Evolutionary conservation across 2,329 filamentous ascomycete species (phyloP).

Genomic region (Arthrobotrys entomopaga): DNA sequence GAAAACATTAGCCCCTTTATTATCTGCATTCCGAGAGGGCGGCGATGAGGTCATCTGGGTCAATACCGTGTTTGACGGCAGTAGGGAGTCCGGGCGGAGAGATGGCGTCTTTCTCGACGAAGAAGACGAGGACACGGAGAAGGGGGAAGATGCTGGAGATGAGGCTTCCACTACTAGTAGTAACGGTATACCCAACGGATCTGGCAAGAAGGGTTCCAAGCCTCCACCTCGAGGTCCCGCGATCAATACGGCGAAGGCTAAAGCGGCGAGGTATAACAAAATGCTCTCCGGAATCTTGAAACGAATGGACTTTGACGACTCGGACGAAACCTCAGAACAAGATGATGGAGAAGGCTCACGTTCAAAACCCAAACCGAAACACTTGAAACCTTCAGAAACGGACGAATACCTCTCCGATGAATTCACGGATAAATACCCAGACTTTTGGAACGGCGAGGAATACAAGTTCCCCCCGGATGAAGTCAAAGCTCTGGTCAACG

Average conservation of each 20-base stretch:
- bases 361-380: neutral
- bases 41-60: slow-evolving; percentile 85
- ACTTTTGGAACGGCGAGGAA: slow-evolving; percentile 30
- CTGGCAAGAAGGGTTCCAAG: neutral
- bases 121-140: slow-evolving; percentile 59
- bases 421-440: slow-evolving; percentile 30
- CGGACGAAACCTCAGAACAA: neutral
- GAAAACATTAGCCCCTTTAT: slow-evolving; percentile 73
- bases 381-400: slow-evolving; percentile 12
- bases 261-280: slow-evolving; percentile 64
- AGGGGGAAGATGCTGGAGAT: slow-evolving; percentile 60
- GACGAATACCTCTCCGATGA: slow-evolving; percentile 52
- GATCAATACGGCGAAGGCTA: neutral
- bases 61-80: slow-evolving; percentile 76
- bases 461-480: slow-evolving; percentile 1
- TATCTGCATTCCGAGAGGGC: slow-evolving; percentile 76
- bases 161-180: neutral
- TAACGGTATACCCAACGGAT: neutral
- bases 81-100: slow-evolving; percentile 68
- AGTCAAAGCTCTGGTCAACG: slow-evolving; percentile 26
- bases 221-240: neutral
- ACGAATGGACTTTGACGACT: neutral
- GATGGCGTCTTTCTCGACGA: slow-evolving; percentile 64
- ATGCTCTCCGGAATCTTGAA: slow-evolving; percentile 21
- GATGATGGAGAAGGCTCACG: neutral